phyloP scores from a whole-genome alignment of 495 filamentous ascomycete species.

The Penicillium malachiteum region DNA sequence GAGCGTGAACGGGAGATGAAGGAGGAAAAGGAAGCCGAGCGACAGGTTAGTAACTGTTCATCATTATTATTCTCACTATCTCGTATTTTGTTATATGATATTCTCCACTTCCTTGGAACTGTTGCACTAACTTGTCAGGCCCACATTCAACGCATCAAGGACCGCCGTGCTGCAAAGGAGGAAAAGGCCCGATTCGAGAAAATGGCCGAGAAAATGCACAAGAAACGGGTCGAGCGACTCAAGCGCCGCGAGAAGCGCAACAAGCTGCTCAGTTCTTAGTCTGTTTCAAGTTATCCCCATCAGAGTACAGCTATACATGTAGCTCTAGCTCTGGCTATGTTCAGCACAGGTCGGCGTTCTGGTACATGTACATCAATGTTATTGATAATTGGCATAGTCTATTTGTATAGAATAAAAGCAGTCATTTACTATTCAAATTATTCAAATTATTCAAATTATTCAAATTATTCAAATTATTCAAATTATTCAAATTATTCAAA shows the following conservation, averaged over 20 bases:
- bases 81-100: not conserved
- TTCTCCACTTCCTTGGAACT: constrained; percentile 7
- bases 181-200: constrained; percentile 93
- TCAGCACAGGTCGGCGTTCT: no score
- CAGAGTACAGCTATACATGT: no score
- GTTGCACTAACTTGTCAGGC: constrained; percentile 46
- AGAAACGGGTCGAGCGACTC: constrained; percentile 86
- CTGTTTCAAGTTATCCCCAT: not conserved
- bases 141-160: constrained; percentile 74
- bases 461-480: no score
- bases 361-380: no score
- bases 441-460: no score
- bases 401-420: no score
- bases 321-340: no score
- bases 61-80: not conserved
- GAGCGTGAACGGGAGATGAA: constrained; percentile 93
- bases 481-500: no score
- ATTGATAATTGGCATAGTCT: no score
- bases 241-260: constrained; percentile 97
- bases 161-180: constrained; percentile 79
- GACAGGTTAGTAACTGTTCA: constrained; percentile 61
- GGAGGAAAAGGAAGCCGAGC: constrained; percentile 85
- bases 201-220: constrained; percentile 97
- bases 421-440: no score
- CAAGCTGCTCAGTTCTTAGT: constrained; percentile 78